Evolutionary conservation across 345 rosid genomes (phyloP).

Genomic region (Psidium guajava): DNA sequence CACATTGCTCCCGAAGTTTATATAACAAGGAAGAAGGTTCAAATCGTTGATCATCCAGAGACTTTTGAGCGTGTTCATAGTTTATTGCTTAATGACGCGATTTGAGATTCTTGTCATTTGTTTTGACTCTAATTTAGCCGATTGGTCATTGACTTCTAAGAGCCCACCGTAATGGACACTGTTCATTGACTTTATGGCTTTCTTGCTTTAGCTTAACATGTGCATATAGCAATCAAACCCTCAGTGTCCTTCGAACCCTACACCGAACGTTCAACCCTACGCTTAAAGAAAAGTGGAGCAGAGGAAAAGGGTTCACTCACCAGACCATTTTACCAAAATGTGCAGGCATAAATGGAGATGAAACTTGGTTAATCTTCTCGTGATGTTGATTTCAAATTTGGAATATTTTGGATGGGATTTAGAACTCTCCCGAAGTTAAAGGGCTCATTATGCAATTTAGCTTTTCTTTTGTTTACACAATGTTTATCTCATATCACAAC

Average conservation of each 20-base stretch:
- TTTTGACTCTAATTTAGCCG: background rate
- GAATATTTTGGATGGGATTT: background rate
- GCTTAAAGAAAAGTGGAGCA: too few species aligned
- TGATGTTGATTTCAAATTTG: background rate
- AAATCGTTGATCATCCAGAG: background rate
- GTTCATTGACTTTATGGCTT: background rate
- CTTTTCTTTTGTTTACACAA: background rate
- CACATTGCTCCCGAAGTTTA: background rate
- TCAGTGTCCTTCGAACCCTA: background rate
- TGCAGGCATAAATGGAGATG: background rate
- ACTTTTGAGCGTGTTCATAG: background rate
- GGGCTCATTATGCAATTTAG: background rate
- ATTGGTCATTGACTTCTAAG: background rate
- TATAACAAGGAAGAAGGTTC: background rate
- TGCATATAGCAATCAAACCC: background rate
- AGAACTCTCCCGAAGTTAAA: background rate
- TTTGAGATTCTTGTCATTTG: background rate
- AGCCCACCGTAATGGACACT: background rate
- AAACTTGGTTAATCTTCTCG: background rate
- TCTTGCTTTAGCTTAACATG: background rate
- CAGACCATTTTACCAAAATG: background rate
- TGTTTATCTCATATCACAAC: background rate
- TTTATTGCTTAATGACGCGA: background rate
- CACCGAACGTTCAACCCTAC: too few species aligned
- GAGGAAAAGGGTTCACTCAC: too few species aligned